Conservation (phyloP, 495 filamentous ascomycete genomes). For the Clavariopsis aquatica region DNA sequence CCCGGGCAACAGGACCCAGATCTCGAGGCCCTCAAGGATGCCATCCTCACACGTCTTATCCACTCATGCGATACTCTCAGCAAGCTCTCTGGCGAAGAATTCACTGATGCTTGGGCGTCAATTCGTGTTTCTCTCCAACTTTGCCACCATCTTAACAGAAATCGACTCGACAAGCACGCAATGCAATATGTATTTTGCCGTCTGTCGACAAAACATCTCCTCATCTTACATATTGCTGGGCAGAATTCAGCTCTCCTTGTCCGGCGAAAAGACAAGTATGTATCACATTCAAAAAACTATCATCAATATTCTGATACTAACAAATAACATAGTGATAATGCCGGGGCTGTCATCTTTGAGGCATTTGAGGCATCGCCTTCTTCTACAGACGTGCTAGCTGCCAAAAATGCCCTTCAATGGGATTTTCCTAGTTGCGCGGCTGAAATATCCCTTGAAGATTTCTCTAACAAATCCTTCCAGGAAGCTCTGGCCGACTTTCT, state of each 20-base stretch:
- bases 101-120: background rate
- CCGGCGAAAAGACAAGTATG: slow-evolving; percentile 10
- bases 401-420: slow-evolving; percentile 50
- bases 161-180: slow-evolving; percentile 19
- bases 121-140: background rate
- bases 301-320: background rate
- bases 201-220: background rate
- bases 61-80: background rate
- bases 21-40: background rate
- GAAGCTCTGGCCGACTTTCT: slow-evolving; percentile 55
- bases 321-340: background rate
- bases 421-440: slow-evolving; percentile 52
- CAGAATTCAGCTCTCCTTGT: slow-evolving; percentile 34
- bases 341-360: slow-evolving; percentile 50
- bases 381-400: slow-evolving; percentile 51
- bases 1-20: slow-evolving; percentile 18
- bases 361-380: slow-evolving; percentile 58
- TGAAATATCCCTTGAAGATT: slow-evolving; percentile 43
- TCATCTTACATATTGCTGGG: slow-evolving; percentile 29
- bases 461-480: slow-evolving; percentile 52
- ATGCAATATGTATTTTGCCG: slow-evolving; percentile 8
- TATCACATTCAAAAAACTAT: background rate
- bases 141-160: background rate
- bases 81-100: background rate
- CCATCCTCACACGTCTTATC: slow-evolving; percentile 8